A percentile compares a stretch with the other conserved stretches of the same genome.
These are phyloP conservation scores for Tetrapisispora pingtungensis DNA, from an alignment of 805 yeast genomes.

Conservation along the genomic window DNA sequence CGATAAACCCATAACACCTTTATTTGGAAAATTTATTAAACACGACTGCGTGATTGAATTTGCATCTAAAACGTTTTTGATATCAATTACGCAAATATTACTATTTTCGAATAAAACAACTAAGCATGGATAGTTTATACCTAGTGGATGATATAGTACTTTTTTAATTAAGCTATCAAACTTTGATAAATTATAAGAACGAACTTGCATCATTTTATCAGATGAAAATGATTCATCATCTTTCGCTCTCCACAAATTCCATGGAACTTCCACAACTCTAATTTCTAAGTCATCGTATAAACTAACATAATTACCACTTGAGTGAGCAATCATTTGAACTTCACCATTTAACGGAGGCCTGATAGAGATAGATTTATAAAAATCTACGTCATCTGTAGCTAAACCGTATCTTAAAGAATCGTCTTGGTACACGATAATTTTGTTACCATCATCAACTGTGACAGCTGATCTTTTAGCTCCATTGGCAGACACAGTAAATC, in stretches of 20 bases:
- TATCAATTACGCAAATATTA: slow-evolving; percentile 18
- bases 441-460: slow-evolving; percentile 11
- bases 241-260: slow-evolving; percentile 13
- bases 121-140: slow-evolving; percentile 13
- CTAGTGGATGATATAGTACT: slow-evolving; percentile 37
- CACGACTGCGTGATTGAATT: neutral
- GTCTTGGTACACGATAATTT: slow-evolving; percentile 13
- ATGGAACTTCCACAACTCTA: slow-evolving; percentile 21
- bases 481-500: neutral
- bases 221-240: slow-evolving; percentile 2
- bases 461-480: slow-evolving; percentile 9
- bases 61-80: neutral
- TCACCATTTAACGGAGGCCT: slow-evolving; percentile 5
- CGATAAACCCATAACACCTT: slow-evolving; percentile 16
- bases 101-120: slow-evolving; percentile 20
- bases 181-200: neutral
- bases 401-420: slow-evolving; percentile 15
- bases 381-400: slow-evolving; percentile 1
- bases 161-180: slow-evolving; percentile 24
- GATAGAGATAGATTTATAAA: slow-evolving; percentile 11
- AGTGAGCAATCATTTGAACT: slow-evolving; percentile 9
- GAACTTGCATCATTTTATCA: neutral
- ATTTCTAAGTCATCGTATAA: slow-evolving; percentile 11
- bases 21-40: slow-evolving; percentile 4
- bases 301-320: slow-evolving; percentile 16